Percentiles rank a stretch among this genome's conserved stretches.
These are phyloP conservation scores for Naganishia onofrii DNA, from an alignment of 768 basidiomycete species.

Conservation along the genomic window DNA sequence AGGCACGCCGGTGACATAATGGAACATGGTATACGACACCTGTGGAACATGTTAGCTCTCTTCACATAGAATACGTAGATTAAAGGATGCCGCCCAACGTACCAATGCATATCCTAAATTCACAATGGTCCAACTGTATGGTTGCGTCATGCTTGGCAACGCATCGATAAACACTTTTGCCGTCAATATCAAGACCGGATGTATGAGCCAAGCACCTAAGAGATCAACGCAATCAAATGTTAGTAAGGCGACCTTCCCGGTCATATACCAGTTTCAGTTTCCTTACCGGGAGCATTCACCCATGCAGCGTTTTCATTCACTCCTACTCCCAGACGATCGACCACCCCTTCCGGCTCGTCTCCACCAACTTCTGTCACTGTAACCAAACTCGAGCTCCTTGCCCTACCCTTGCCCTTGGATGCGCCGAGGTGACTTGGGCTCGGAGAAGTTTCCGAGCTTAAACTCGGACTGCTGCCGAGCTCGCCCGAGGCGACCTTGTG, in stretches of 20 bases:
- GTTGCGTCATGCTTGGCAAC: conserved; percentile 87
- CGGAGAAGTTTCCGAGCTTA: conserved; percentile 1
- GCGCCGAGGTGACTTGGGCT: conserved; percentile 9
- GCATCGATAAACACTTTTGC: conserved; percentile 93
- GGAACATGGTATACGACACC: conserved; percentile 98
- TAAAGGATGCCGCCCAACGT: conserved; percentile 49
- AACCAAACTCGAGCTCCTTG: conserved; percentile 51
- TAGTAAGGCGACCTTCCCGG: neutral
- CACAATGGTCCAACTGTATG: conserved; percentile 91
- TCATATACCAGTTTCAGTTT: neutral
- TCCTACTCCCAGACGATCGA: conserved; percentile 49
- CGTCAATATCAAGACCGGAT: conserved; percentile 82
- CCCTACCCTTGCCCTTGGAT: conserved; percentile 38
- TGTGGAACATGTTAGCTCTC: conserved; percentile 45
- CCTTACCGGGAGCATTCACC: conserved; percentile 53
- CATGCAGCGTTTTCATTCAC: conserved; percentile 53
- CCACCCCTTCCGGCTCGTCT: conserved; percentile 50
- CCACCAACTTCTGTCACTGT: conserved; percentile 53
- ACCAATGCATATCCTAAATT: conserved; percentile 88
- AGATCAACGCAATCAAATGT: neutral
- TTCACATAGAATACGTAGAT: neutral
- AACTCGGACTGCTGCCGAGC: conserved; percentile 9
- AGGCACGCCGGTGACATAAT: conserved; percentile 94
- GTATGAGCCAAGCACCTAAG: conserved; percentile 94
- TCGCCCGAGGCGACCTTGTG: conserved; percentile 20